A percentile compares a stretch with the other conserved stretches of the same genome.
These are phyloP conservation scores for Cryptosporidium felis DNA, from an alignment of 169 alveolate genomes.

Conservation along the genomic window DNA sequence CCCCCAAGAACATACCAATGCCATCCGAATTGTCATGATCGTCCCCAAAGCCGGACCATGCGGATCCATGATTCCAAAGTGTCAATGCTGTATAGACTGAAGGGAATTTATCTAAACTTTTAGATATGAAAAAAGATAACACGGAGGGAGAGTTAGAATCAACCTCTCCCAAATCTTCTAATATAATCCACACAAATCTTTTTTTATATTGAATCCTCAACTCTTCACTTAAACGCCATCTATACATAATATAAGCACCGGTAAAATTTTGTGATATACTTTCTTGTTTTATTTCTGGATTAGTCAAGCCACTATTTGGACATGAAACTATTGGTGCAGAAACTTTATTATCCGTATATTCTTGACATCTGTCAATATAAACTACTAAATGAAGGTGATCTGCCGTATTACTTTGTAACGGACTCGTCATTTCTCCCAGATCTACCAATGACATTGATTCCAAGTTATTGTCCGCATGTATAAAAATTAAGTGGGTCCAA, in stretches of 20 bases:
- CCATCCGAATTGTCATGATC: conserved; percentile 76
- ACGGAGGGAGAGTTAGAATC: conserved; percentile 74
- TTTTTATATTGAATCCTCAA: conserved; percentile 62
- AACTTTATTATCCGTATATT: conserved; percentile 44
- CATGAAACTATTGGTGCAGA: conserved; percentile 45
- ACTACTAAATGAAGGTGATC: conserved; percentile 76
- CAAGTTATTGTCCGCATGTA: conserved; percentile 80
- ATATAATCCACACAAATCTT: conserved; percentile 76
- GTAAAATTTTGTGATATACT: conserved; percentile 60
- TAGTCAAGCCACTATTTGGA: conserved; percentile 57
- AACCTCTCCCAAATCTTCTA: conserved; percentile 77
- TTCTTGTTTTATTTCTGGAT: conserved; percentile 24
- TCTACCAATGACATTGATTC: conserved; percentile 77
- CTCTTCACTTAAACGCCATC: conserved; percentile 63
- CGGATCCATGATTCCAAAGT: conserved; percentile 80
- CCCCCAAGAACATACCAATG: conserved; percentile 69
- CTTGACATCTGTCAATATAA: conserved; percentile 73
- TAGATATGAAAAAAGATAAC: conserved; percentile 67
- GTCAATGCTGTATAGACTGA: conserved; percentile 74
- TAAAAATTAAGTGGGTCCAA: conserved; percentile 75
- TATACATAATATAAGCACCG: conserved; percentile 72
- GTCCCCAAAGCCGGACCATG: conserved; percentile 80
- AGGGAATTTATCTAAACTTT: conserved; percentile 71
- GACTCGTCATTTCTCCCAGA: conserved; percentile 75
- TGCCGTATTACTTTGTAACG: conserved; percentile 70